Percentiles rank a stretch among this genome's conserved stretches.
Conservation (phyloP, 108 stramenopile genomes). For the Nitzschia sp. region DNA sequence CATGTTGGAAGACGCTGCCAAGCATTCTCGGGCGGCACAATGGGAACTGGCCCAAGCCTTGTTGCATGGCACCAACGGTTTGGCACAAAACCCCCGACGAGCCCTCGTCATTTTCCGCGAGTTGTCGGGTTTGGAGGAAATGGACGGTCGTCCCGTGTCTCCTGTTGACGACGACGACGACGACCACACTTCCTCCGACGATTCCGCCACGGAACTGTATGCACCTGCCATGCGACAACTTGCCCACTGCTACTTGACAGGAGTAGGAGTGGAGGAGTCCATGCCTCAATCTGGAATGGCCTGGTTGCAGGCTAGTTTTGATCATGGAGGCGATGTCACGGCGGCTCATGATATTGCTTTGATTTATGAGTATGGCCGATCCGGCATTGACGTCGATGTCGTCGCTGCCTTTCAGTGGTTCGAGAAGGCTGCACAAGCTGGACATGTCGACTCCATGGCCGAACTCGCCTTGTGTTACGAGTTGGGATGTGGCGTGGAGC, state of each 20-base stretch:
- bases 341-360: constrained; percentile 73
- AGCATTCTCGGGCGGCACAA: constrained; percentile 46
- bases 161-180: constrained; percentile 7
- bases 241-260: constrained; percentile 62
- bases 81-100: constrained; percentile 52
- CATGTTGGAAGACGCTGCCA: constrained; percentile 66
- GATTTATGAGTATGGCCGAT: constrained; percentile 76
- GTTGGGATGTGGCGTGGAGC: constrained; percentile 78
- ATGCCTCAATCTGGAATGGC: constrained; percentile 44
- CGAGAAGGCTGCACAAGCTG: constrained; percentile 61
- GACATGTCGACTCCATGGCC: constrained; percentile 82
- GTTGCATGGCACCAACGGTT: constrained; percentile 50
- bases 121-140: constrained; percentile 44
- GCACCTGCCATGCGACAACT: constrained; percentile 62
- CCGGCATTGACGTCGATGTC: constrained; percentile 70
- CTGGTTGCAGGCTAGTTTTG: constrained; percentile 73
- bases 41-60: constrained; percentile 70
- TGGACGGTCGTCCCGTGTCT: constrained; percentile 28
- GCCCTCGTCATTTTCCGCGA: constrained; percentile 56
- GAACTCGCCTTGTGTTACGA: constrained; percentile 85
- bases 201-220: constrained; percentile 24
- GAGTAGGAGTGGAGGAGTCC: constrained; percentile 47
- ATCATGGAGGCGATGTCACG: constrained; percentile 55
- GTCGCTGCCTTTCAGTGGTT: constrained; percentile 82
- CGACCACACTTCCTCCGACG: not conserved